A percentile compares a stretch with the other conserved stretches of the same genome.
phyloP scores from a whole-genome alignment of 2,329 filamentous ascomycete genomes.

The Cercospora canescens region DNA sequence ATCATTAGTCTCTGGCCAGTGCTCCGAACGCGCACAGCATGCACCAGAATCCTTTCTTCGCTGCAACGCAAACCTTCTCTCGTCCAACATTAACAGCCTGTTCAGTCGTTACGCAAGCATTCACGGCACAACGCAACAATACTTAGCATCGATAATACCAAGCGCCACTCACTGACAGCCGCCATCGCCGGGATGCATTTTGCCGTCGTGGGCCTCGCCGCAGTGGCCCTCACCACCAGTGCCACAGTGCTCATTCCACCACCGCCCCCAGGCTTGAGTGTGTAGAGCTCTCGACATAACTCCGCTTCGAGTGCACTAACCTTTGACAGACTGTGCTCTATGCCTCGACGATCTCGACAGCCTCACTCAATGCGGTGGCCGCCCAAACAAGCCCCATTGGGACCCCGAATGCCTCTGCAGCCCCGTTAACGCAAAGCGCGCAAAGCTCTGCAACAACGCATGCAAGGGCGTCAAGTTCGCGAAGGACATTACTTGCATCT shows the following conservation, averaged over 20 bases:
- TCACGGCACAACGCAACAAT: conserved; percentile 4
- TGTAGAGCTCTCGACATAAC: neutral
- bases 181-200: conserved; percentile 3
- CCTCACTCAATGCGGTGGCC: neutral
- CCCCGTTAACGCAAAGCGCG: neutral
- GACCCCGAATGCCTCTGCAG: conserved; percentile 4
- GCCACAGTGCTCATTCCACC: neutral
- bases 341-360: neutral
- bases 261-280: neutral
- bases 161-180: neutral
- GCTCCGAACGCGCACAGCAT: conserved; percentile 1
- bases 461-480: neutral
- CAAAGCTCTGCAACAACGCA: neutral
- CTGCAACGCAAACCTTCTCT: conserved; percentile 5
- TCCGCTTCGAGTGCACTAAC: neutral
- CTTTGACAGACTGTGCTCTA: neutral
- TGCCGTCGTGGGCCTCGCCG: neutral
- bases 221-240: neutral
- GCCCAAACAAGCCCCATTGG: neutral
- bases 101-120: conserved; percentile 9
- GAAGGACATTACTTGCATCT: neutral
- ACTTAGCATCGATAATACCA: conserved; percentile 6
- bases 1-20: neutral
- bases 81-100: conserved; percentile 10
- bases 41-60: neutral